phyloP scores from a whole-genome alignment of 208 protist genomes.

The Lotmaria passim region DNA sequence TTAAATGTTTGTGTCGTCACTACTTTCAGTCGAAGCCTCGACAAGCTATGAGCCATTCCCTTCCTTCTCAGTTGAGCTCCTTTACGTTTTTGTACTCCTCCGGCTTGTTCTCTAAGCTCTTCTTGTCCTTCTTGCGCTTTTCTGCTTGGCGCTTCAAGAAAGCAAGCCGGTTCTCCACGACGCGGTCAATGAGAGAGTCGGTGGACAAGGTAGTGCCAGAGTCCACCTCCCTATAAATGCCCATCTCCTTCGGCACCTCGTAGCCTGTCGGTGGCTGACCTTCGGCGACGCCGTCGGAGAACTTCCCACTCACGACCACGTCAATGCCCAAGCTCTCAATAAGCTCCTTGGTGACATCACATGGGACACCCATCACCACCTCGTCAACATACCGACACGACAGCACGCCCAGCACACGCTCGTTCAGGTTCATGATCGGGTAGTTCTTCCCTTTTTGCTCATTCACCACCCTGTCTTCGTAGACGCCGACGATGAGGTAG shows the following conservation, averaged over 20 bases:
- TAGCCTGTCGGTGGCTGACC: conserved; percentile 37
- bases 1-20: too few species aligned
- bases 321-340: conserved; percentile 89
- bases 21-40: too few species aligned
- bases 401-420: conserved; percentile 96
- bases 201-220: conserved; percentile 66
- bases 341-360: conserved; percentile 90
- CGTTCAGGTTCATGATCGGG: conserved; percentile 99
- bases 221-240: conserved; percentile 86
- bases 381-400: conserved; percentile 98
- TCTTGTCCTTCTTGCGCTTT: conserved; percentile 77
- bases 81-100: conserved; percentile 74
- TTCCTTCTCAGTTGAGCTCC: conserved; percentile 54
- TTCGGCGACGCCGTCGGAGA: conserved; percentile 29
- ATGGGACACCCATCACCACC: conserved; percentile 98
- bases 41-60: too few species aligned
- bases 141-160: conserved; percentile 76
- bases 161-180: conserved; percentile 70
- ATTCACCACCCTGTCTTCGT: conserved; percentile 94
- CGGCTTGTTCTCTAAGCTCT: conserved; percentile 50
- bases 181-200: conserved; percentile 78
- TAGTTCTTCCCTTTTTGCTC: conserved; percentile 92
- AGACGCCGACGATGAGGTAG: conserved; percentile 97
- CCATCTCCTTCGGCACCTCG: conserved; percentile 75
- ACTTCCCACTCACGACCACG: conserved; percentile 89